phyloP scores from a whole-genome alignment of 1,139 yeast genomes.

The Yamadazyma aaseri region DNA sequence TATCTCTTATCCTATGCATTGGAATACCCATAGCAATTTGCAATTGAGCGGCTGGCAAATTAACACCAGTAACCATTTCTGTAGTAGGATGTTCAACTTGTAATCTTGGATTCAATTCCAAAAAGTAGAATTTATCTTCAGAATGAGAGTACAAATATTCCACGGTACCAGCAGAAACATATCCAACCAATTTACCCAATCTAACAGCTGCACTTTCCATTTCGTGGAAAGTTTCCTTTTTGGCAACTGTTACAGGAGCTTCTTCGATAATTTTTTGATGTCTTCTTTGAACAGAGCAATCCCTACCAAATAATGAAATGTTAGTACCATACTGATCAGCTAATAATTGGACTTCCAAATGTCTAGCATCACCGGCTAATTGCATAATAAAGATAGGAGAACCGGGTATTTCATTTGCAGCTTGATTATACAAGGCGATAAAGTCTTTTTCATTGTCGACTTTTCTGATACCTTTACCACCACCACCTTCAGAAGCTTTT shows the following conservation, averaged over 20 bases:
- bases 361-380: conserved; percentile 93
- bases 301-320: conserved; percentile 91
- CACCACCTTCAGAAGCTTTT: conserved; percentile 98
- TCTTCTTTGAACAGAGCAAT: conserved; percentile 96
- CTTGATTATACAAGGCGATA: conserved; percentile 72
- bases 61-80: conserved; percentile 98
- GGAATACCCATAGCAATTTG: conserved; percentile 99
- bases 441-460: conserved; percentile 80
- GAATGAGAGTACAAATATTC: conserved; percentile 93
- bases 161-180: conserved; percentile 98
- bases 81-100: conserved; percentile 99
- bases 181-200: conserved; percentile 93
- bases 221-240: conserved; percentile 74
- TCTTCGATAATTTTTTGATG: conserved; percentile 96
- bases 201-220: conserved; percentile 98
- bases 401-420: conserved; percentile 93
- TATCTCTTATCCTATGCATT: conserved; percentile 89
- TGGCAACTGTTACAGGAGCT: conserved; percentile 95
- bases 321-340: conserved; percentile 97
- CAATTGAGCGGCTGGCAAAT: conserved; percentile 95
- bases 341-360: conserved; percentile 88
- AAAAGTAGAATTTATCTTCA: conserved; percentile 91
- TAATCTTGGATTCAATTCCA: conserved; percentile 95
- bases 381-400: conserved; percentile 95
- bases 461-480: conserved; percentile 97